Conservation (phyloP, 441 rosid genomes). For the Bocquillonia castaneifolia region DNA sequence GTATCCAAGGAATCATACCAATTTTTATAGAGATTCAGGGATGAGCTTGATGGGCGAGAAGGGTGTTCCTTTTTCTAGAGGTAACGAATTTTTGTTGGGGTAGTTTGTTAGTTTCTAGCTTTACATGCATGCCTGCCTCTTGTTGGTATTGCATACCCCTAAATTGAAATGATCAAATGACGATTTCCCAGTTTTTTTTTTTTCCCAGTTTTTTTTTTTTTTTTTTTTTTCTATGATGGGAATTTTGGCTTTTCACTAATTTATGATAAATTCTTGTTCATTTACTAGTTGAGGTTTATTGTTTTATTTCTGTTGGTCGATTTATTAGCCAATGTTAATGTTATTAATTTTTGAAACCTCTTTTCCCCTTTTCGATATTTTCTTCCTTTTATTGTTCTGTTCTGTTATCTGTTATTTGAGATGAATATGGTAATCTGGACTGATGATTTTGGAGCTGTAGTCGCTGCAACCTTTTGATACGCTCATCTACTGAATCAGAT, state of each 20-base stretch:
- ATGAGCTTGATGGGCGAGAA: neutral
- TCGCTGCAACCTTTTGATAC: too few species aligned
- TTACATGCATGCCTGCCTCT: slow-evolving; percentile 15
- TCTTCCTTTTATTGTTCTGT: too few species aligned
- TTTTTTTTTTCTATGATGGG: slow-evolving; percentile 43
- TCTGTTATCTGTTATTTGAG: too few species aligned
- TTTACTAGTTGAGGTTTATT: slow-evolving; percentile 16
- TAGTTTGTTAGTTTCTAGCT: slow-evolving; percentile 14
- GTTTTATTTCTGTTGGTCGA: slow-evolving; percentile 10
- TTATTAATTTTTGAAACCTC: slow-evolving; percentile 12
- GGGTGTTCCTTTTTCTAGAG: slow-evolving; percentile 21
- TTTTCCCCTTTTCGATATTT: neutral
- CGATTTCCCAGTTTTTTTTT: slow-evolving; percentile 39
- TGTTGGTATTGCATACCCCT: slow-evolving; percentile 23
- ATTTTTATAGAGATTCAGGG: slow-evolving; percentile 15
- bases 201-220: slow-evolving; percentile 43
- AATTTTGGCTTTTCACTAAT: slow-evolving; percentile 34
- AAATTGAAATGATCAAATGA: slow-evolving; percentile 25
- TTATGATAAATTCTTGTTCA: slow-evolving; percentile 23
- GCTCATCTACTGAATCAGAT: too few species aligned
- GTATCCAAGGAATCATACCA: slow-evolving; percentile 12
- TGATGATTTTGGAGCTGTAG: too few species aligned
- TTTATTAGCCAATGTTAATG: slow-evolving; percentile 10
- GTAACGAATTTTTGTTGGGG: slow-evolving; percentile 23
- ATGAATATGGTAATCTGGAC: too few species aligned